phyloP scores from a whole-genome alignment of 2,329 filamentous ascomycete genomes.

The Zymoseptoria ardabiliae region DNA sequence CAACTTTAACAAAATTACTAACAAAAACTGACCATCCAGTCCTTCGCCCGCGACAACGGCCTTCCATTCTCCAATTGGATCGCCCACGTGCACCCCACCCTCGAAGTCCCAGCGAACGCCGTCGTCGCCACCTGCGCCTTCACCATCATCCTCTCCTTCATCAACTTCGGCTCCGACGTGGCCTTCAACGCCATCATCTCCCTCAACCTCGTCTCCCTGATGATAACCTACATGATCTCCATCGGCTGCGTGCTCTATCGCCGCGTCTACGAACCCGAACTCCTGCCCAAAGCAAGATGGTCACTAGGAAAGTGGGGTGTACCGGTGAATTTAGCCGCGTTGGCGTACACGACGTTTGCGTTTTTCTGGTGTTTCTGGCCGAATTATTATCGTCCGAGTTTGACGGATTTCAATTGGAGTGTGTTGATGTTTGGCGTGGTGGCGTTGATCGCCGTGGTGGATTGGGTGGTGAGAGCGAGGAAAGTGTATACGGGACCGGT shows the following conservation, averaged over 20 bases:
- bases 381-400: conserved; percentile 3
- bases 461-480: conserved; percentile 14
- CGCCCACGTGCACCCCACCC: conserved; percentile 7
- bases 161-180: conserved; percentile 21
- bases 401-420: conserved; percentile 12
- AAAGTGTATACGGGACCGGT: conserved; percentile 16
- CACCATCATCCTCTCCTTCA: conserved; percentile 20
- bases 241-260: conserved; percentile 36
- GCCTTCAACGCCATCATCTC: conserved; percentile 34
- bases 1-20: background rate
- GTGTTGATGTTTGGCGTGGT: conserved; percentile 18
- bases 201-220: conserved; percentile 32
- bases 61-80: conserved; percentile 19
- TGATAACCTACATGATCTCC: conserved; percentile 36
- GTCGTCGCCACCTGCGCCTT: conserved; percentile 19
- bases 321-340: conserved; percentile 31
- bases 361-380: conserved; percentile 40
- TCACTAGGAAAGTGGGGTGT: conserved; percentile 34
- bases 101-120: conserved; percentile 20
- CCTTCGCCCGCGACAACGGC: conserved; percentile 33
- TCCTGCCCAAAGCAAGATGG: conserved; percentile 33
- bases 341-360: conserved; percentile 31
- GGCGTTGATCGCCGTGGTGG: conserved; percentile 11
- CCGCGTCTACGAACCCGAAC: conserved; percentile 31
- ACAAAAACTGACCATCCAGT: conserved; percentile 25